Evolutionary conservation across 2,329 filamentous ascomycete species (phyloP), one percentile per base, ranked within the genome.

Genomic region (Cladobotryum mycophilum): DNA sequence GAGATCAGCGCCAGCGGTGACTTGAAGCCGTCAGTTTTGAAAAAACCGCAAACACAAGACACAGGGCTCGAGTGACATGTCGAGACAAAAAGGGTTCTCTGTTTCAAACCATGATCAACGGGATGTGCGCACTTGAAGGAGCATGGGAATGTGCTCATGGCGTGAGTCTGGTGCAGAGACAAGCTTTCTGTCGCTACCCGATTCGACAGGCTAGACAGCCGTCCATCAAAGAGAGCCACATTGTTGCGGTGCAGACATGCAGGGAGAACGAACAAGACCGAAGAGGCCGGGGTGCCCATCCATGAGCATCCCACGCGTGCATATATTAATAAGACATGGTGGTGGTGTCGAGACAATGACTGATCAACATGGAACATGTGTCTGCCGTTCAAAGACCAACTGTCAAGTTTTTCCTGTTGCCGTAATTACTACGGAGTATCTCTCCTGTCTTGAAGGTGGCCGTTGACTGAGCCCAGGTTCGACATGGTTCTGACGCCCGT

Each of bases 61-160:
- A 11, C 25, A 30, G 25, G 25, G 25, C 25, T 8, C 2, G 25
- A 30, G 25, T 30, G 25, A 11, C 25, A 30, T 30, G 25, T 30
- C 25, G 25, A 30, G 25, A 30, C 25, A 30, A 30, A 30, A 30
- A 55, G 61, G 14, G 53, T n/a, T 38, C 14, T 38, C 36, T 38
- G 36, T 17, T 38, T 38, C 13, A 38, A 38, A 13, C 13, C 12
- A 17, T 38, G 36, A 38, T 38, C 36, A 38, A 38, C 36, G 25
- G 25, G 25, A 30, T 30, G 25, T 30, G 25, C 25, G 9, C 9
- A 38, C 36, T 14, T 9, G 25, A 46, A 33, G 42, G 18, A 45
- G 35, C 40, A 12, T 18, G 36, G 22, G 9, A 17, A 7, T 5
- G 36, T 35, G 41, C 25, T 30, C n/a, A 20, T 14, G 36, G 15